These are phyloP conservation scores for Typha latifolia DNA, from an alignment of 176 grass and related monocot genomes.

Conservation along the genomic window DNA sequence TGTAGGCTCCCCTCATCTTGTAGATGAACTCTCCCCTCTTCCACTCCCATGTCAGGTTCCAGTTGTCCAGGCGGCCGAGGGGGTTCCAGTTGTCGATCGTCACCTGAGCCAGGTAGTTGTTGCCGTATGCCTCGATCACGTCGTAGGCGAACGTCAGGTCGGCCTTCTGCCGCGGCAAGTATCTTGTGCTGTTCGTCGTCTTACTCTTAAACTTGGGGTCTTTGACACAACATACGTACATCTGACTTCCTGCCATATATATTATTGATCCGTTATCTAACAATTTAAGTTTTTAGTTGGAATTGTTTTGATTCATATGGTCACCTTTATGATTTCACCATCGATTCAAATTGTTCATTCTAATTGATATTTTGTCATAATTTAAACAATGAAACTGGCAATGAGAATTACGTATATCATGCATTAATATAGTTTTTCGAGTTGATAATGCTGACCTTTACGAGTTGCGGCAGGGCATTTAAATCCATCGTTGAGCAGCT, in stretches of 20 bases:
- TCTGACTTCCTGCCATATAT: constrained; percentile 33
- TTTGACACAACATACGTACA: constrained; percentile 80
- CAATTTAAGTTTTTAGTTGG: too few relatives aligned
- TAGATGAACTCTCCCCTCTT: constrained; percentile 86
- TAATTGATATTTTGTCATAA: too few relatives aligned
- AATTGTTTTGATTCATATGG: too few relatives aligned
- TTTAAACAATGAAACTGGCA: too few relatives aligned
- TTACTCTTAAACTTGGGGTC: constrained; percentile 63
- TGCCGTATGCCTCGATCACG: constrained; percentile 50
- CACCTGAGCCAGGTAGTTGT: constrained; percentile 65
- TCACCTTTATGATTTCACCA: constrained; percentile 30
- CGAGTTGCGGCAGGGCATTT: constrained; percentile 38
- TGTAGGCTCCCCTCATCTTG: constrained; percentile 76
- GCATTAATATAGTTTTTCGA: too few relatives aligned
- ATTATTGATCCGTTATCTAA: too few relatives aligned
- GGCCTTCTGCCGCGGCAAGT: constrained; percentile 40
- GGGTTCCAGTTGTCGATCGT: constrained; percentile 90
- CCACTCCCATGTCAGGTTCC: constrained; percentile 99
- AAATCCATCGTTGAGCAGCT: constrained; percentile 52
- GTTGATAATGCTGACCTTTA: neutral
- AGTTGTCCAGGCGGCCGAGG: constrained; percentile 78
- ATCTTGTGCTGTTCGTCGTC: constrained; percentile 35
- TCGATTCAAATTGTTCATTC: too few relatives aligned
- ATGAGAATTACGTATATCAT: too few relatives aligned
- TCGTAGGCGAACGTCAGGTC: constrained; percentile 85